Conservation (phyloP, 768 basidiomycete genomes). For the Filobasidium wieringae region DNA sequence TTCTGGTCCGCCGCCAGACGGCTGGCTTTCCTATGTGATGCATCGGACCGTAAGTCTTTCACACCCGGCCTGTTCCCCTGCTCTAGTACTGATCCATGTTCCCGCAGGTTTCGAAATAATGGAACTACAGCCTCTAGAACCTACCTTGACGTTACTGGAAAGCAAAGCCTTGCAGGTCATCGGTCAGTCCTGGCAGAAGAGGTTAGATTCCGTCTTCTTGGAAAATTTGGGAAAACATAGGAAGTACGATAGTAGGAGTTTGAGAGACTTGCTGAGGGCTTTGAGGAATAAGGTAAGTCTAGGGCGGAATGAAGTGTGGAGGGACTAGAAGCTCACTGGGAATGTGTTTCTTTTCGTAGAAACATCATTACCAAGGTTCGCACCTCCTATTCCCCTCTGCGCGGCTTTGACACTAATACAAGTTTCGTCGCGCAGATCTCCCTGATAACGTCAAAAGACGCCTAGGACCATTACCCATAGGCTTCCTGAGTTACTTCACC, state of each 20-base stretch:
- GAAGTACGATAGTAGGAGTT: slow-evolving; percentile 83
- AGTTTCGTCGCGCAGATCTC: slow-evolving; percentile 56
- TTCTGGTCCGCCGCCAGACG: slow-evolving; percentile 87
- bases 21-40: slow-evolving; percentile 88
- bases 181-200: slow-evolving; percentile 77
- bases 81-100: not conserved
- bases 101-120: slow-evolving; percentile 72
- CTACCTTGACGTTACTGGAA: slow-evolving; percentile 63
- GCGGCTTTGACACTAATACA: not conserved
- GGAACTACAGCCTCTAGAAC: slow-evolving; percentile 79
- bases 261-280: slow-evolving; percentile 84
- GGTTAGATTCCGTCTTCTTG: slow-evolving; percentile 76
- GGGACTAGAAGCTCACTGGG: no score
- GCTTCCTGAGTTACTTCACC: slow-evolving; percentile 87
- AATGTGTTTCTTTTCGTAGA: not conserved
- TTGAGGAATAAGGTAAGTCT: slow-evolving; percentile 78
- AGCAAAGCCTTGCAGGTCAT: slow-evolving; percentile 57
- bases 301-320: not conserved
- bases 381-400: not conserved
- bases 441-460: slow-evolving; percentile 81
- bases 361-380: not conserved
- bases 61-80: not conserved
- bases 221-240: slow-evolving; percentile 94
- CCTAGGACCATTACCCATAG: slow-evolving; percentile 81
- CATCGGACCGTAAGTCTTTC: slow-evolving; percentile 58